Evolutionary conservation across 2,329 filamentous ascomycete genomes (phyloP), one percentile per base, ranked within the genome.

Genomic region (Fusarium pseudocircinatum): DNA sequence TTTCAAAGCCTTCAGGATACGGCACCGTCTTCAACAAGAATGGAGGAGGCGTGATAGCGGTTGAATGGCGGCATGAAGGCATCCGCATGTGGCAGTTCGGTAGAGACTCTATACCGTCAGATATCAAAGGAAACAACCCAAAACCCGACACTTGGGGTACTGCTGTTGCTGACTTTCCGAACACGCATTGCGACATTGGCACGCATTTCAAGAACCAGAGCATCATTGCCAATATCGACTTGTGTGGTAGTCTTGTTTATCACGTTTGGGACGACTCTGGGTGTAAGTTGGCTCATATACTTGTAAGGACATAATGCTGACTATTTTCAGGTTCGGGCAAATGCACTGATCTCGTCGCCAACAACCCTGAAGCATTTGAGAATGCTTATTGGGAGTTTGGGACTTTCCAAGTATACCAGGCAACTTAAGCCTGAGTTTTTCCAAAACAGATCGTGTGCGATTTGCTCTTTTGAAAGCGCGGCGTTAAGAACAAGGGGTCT

Each of bases 321-420:
- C 54, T 14, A n/a, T 32, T 36, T 32, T 43, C 36, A 86, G 85
- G 88, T 74, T 85, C 89, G 0, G 85, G 84, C 28, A 90, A 85
- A 62, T 92, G 90, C 76, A 83, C 83, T 7, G 85, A 88, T 56
- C 88, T 85, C 69, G 90, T 92, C 13, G 86, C 89, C 11, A 87
- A 87, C 60, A 87, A 89, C 72, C 89, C 86, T 26, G 80, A 78
- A 26, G 87, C 82, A 4, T 93, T 90, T 78, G 84, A 81, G 47
- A 85, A 88, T 76, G 91, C 88, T 3, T 93, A 85, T 78, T 94
- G 88, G 91, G 89, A 89, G 81, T 91, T 92, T 81, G 87, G 86
- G 5, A 79, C 83, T 15, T 91, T 92, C 71, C 83, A 88, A 69
- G 85, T 92, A 6, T 92, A 91, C 77, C 80, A 83, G 56, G 49